Base-by-base conservation (phyloP, 2,329 filamentous ascomycete genomes). In the Penicillium brevicompactum region DNA sequence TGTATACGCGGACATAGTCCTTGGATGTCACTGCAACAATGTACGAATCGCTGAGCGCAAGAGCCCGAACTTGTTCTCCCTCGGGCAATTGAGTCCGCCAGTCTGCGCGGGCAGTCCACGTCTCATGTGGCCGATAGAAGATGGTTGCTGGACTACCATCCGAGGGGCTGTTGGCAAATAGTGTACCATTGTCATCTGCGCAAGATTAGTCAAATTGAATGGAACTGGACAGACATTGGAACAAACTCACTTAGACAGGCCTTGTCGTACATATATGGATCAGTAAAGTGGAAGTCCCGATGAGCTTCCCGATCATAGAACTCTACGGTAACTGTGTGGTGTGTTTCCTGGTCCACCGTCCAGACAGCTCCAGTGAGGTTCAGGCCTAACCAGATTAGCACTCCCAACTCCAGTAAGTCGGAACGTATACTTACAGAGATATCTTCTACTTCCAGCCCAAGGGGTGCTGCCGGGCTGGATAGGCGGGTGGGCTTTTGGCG, bases 81-180 rank as follows among this genome's bases (percentile, higher is more conserved):
- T 84, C 83, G 0, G 94, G 94, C n/a, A 99, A 76, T 60, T 89
- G 82, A 0, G 89, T 96, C 47, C 91, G 87, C 92, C 93, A 97
- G 74, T 99, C 94, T 18, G 86, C 85, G 49, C 94, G 84, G 47
- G 90, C 84, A 2, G 92, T 97, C 94, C 94, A 99, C 1, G 91
- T 95, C 76, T 99, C 93, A 70, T 99, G 94, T 0, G 95, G 94
- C 6, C 94, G 86, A 74, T 97, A 99, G 75, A 96, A 97, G n/a
- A 99, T 85, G 31, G 87, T 88, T 4, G 93, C 90, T 2, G 90
- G 87, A 55, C 87, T 84, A 7, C 78, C 80, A 31, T 85, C 82
- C 8, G 80, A 82, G 1, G 91, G 86, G 21, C 87, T 89, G 57
- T 90, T 93, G 1, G 92, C 89, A 70, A 97, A 97, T 0, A 96